Evolutionary conservation across 2,329 filamentous ascomycete genomes (phyloP).

Genomic region (Penicillium sumatraense): DNA sequence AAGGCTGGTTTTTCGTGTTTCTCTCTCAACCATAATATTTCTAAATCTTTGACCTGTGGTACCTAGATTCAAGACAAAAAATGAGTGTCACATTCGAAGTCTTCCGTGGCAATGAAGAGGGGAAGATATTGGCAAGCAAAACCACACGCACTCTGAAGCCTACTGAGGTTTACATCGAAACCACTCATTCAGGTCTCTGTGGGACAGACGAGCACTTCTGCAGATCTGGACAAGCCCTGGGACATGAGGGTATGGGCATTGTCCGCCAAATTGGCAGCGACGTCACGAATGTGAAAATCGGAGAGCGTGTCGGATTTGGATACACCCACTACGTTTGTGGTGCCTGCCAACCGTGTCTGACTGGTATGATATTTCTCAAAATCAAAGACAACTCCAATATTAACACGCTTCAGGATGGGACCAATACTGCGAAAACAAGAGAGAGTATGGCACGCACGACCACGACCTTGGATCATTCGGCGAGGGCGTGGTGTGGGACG

Average conservation of each 20-base stretch:
- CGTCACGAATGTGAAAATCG: constrained; percentile 53
- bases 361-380: constrained; percentile 23
- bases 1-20: no score
- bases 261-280: constrained; percentile 54
- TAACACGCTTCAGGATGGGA: constrained; percentile 26
- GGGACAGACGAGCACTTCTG: constrained; percentile 32
- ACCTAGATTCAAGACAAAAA: no score
- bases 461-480: constrained; percentile 40
- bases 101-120: constrained; percentile 31
- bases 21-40: no score
- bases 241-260: constrained; percentile 61
- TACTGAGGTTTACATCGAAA: constrained; percentile 32
- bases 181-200: constrained; percentile 34
- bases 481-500: constrained; percentile 38
- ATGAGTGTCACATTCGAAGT: constrained; percentile 33
- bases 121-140: constrained; percentile 30
- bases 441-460: constrained; percentile 36
- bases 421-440: constrained; percentile 38
- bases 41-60: no score
- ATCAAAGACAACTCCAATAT: background rate
- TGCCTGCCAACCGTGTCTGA: constrained; percentile 40
- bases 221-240: constrained; percentile 41
- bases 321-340: constrained; percentile 41
- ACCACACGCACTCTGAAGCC: constrained; percentile 26
- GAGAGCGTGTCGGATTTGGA: constrained; percentile 44